These are phyloP conservation scores for Xylariaceae sp. DNA, from an alignment of 2,329 filamentous ascomycete genomes.

Conservation along the genomic window DNA sequence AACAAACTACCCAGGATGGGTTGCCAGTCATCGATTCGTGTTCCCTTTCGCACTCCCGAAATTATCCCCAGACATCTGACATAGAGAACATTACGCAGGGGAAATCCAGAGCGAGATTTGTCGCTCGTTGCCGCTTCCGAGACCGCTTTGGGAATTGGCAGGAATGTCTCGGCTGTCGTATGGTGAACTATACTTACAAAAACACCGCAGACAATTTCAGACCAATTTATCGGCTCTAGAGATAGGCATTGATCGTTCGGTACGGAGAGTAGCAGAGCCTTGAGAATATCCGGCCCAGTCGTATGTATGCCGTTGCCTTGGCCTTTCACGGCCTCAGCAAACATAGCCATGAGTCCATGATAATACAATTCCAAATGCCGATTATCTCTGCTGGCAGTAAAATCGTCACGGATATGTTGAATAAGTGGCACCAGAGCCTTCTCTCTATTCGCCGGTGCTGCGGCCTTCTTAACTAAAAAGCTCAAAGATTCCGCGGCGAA, in stretches of 20 bases:
- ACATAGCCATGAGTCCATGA: constrained; percentile 85
- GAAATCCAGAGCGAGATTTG: constrained; percentile 29
- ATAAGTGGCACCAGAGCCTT: constrained; percentile 66
- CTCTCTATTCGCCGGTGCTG: constrained; percentile 68
- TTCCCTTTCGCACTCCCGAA: constrained; percentile 75
- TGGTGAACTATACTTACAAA: constrained; percentile 80
- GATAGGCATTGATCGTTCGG: constrained; percentile 46
- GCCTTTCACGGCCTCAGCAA: constrained; percentile 72
- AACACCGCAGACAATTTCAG: constrained; percentile 66
- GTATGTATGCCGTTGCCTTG: constrained; percentile 56
- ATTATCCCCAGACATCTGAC: constrained; percentile 60
- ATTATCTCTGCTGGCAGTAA: constrained; percentile 48
- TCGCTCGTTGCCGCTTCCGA: constrained; percentile 44
- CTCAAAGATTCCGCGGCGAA: constrained; percentile 95
- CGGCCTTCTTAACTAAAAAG: constrained; percentile 87
- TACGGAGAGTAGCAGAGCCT: constrained; percentile 46
- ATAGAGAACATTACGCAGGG: constrained; percentile 43
- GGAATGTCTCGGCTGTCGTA: constrained; percentile 67
- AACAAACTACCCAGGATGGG: constrained; percentile 53
- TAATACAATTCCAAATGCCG: constrained; percentile 65
- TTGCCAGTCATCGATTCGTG: constrained; percentile 67
- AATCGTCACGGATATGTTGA: constrained; percentile 63
- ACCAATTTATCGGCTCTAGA: constrained; percentile 47
- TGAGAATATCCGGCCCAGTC: constrained; percentile 49
- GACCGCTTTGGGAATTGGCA: constrained; percentile 59